Conservation (phyloP, 768 basidiomycete genomes). For the Tephrocybe sp. region DNA sequence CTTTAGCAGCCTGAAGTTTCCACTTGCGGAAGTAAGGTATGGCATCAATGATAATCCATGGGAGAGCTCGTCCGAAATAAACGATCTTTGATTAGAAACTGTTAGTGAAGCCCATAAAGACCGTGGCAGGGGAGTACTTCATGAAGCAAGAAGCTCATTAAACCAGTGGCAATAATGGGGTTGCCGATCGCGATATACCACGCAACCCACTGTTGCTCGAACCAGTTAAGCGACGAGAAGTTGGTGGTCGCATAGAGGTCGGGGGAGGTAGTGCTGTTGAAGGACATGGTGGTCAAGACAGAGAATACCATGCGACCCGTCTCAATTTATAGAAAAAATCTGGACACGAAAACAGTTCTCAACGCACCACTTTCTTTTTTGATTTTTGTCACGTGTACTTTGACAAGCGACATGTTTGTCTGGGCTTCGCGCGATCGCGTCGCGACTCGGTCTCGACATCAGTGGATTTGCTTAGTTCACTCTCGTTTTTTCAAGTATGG, state of each 20-base stretch:
- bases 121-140: constrained; percentile 54
- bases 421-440: constrained; percentile 1
- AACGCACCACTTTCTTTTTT: constrained; percentile 17
- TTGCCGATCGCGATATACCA: constrained; percentile 90
- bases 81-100: constrained; percentile 59
- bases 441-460: neutral
- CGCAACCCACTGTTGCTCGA: constrained; percentile 79
- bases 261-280: constrained; percentile 38
- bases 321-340: constrained; percentile 10
- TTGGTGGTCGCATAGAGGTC: constrained; percentile 60
- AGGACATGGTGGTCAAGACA: constrained; percentile 36
- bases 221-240: constrained; percentile 59
- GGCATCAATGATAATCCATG: constrained; percentile 94
- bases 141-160: constrained; percentile 91
- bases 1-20: constrained; percentile 89
- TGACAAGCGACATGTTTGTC: constrained; percentile 5
- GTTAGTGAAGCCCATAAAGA: neutral
- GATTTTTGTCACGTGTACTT: constrained; percentile 13
- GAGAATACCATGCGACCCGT: constrained; percentile 4
- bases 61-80: constrained; percentile 94
- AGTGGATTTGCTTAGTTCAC: neutral
- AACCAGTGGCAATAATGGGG: constrained; percentile 88
- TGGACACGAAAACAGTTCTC: neutral
- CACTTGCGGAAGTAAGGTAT: constrained; percentile 92
- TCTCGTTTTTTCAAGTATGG: constrained; percentile 17